Conservation (phyloP, 176 grass and related monocot genomes). For the Avena atlantica region DNA sequence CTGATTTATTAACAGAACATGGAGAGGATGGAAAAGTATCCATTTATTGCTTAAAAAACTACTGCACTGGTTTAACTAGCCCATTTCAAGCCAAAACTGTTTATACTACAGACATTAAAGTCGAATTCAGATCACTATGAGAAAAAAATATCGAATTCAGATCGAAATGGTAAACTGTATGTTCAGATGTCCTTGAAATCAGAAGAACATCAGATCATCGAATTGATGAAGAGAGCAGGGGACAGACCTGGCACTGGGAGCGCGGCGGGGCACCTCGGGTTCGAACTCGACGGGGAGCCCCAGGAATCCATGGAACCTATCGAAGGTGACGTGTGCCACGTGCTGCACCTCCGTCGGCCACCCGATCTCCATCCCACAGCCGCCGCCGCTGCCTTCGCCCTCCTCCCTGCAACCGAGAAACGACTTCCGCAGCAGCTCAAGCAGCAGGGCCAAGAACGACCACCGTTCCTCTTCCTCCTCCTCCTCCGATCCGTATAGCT, state of each 20-base stretch:
- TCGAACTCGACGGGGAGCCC: slow-evolving; percentile 93
- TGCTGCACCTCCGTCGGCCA: slow-evolving; percentile 89
- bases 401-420: slow-evolving; percentile 68
- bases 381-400: slow-evolving; percentile 20
- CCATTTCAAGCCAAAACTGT: not conserved
- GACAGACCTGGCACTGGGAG: slow-evolving; percentile 89
- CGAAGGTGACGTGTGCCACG: slow-evolving; percentile 95
- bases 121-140: not conserved
- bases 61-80: not conserved
- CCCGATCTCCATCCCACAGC: slow-evolving; percentile 84
- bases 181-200: not conserved
- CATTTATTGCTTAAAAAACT: not conserved
- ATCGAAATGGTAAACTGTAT: not conserved
- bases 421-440: slow-evolving; percentile 79
- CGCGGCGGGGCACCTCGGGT: slow-evolving; percentile 81
- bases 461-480: slow-evolving; percentile 52
- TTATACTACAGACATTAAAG: not conserved
- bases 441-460: slow-evolving; percentile 82
- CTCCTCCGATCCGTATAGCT: slow-evolving; percentile 34
- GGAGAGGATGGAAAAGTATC: not conserved
- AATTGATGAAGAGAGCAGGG: not conserved
- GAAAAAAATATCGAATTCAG: not conserved
- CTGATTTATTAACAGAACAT: slow-evolving; percentile 29
- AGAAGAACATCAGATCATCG: not conserved
- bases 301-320: slow-evolving; percentile 95